A percentile compares a stretch with the other conserved stretches of the same genome.
Evolutionary conservation across 2,329 filamentous ascomycete genomes (phyloP).

Genomic region (Lecanosticta acicola): DNA sequence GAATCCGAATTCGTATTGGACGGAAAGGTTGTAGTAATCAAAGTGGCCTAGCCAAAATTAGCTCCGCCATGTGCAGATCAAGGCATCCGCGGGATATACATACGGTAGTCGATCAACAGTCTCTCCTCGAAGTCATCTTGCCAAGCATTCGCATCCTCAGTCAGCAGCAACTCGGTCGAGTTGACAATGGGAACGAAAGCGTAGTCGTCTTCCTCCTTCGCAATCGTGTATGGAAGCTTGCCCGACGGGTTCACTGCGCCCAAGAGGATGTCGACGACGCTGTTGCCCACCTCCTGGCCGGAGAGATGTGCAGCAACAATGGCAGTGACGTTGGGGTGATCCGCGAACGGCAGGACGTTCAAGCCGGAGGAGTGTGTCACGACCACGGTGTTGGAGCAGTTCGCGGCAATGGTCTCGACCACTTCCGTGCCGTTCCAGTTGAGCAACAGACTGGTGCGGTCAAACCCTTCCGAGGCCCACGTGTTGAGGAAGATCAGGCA

Average conservation of each 20-base stretch:
- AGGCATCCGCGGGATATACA: background rate
- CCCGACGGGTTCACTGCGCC: constrained; percentile 28
- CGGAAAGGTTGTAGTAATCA: constrained; percentile 36
- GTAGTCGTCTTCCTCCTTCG: constrained; percentile 26
- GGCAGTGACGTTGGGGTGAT: constrained; percentile 32
- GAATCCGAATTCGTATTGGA: constrained; percentile 30
- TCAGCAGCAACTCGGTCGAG: constrained; percentile 32
- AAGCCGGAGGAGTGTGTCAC: constrained; percentile 28
- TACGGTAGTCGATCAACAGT: constrained; percentile 49
- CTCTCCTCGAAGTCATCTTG: constrained; percentile 50
- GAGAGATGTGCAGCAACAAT: constrained; percentile 40
- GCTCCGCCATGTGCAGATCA: background rate
- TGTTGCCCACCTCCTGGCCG: constrained; percentile 35
- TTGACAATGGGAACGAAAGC: constrained; percentile 35
- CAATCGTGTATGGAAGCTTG: constrained; percentile 29
- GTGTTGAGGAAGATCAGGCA: constrained; percentile 57
- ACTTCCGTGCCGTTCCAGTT: constrained; percentile 40
- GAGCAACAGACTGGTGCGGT: constrained; percentile 37
- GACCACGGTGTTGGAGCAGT: constrained; percentile 30
- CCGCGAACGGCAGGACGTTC: constrained; percentile 40
- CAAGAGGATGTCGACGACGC: constrained; percentile 41
- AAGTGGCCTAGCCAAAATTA: constrained; percentile 35
- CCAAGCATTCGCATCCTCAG: constrained; percentile 37
- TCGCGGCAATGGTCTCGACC: constrained; percentile 24
- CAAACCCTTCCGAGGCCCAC: constrained; percentile 43